Base-by-base conservation (phyloP, 2,329 filamentous ascomycete genomes). In the Claviceps cyperi region DNA sequence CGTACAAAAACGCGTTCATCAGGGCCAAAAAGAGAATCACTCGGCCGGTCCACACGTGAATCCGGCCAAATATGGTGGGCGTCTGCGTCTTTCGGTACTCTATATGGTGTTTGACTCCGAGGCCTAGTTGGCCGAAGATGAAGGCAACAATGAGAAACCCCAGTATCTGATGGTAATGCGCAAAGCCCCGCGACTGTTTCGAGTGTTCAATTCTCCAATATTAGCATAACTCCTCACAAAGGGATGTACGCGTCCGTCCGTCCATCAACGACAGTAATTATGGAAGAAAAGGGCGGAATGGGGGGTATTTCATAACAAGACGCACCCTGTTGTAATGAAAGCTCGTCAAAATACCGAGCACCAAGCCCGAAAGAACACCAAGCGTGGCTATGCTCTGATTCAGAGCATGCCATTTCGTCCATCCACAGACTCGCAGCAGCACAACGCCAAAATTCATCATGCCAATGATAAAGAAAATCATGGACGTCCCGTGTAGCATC, bases 11-110 rank as follows among this genome's bases (percentile, higher is more conserved):
- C 21, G 69, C 75, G 54, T 82, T 81, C 50, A 74, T 57, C 15
- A 77, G 64, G 43, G 76, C 79, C 3, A 79, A 57, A 9, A 72
- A 59, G 19, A 82, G 68, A 37, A 77, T 66, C 3, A 72, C 44
- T 14, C 78, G 71, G 2, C 80, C 80, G 3, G 79, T 64, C 72
- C 77, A 78, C 19, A 76, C 62, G 61, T 83, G 80, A 22, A 75
- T 64, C 17, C 66, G 72, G 48, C 74, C 70, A 36, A 78, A 67
- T 55, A 69, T 68, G 24, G 76, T 76, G 1, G 73, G 62, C 21
- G 67, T 52, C 50, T 72, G 64, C 2, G 73, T 77, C 59, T 68
- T 65, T 57, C 71, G 74, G 60, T 68, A 78, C 38, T 73, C 66
- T 45, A 69, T 65, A 56, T 81, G 78, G 55, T 81, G 75, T 50